Conservation (phyloP, 169 alveolate species). For the Plasmodium vivax region DNA sequence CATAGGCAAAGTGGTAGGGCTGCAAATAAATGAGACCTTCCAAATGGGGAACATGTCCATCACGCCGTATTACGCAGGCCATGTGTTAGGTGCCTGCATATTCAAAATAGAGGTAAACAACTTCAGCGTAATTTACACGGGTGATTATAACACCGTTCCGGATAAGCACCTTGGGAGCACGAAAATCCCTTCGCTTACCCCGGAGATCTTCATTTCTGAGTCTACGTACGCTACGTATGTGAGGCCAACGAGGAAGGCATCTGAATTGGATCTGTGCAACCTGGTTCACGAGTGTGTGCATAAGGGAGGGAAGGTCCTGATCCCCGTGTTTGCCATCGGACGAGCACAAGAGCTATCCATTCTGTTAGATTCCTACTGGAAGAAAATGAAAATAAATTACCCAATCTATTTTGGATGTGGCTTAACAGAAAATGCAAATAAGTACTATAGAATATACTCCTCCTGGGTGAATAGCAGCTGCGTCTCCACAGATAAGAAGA, state of each 20-base stretch:
- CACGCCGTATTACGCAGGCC: conserved; percentile 98
- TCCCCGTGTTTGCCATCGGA: conserved; percentile 99
- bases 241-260: conserved; percentile 94
- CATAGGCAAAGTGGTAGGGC: conserved; percentile 87
- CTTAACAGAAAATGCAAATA: conserved; percentile 97
- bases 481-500: conserved; percentile 86
- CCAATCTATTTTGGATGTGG: conserved; percentile 98
- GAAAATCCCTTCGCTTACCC: conserved; percentile 92
- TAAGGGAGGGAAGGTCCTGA: conserved; percentile 95
- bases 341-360: conserved; percentile 98
- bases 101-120: conserved; percentile 93
- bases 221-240: conserved; percentile 97
- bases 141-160: conserved; percentile 95
- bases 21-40: conserved; percentile 93
- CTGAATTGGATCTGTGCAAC: conserved; percentile 96
- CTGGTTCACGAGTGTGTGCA: conserved; percentile 89
- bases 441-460: conserved; percentile 93
- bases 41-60: conserved; percentile 89
- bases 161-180: conserved; percentile 98
- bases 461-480: conserved; percentile 95
- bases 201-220: conserved; percentile 96
- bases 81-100: conserved; percentile 98
- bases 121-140: conserved; percentile 94
- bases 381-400: conserved; percentile 90
- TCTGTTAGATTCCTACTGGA: conserved; percentile 97